Evolutionary conservation across 495 filamentous ascomycete genomes (phyloP).

Genomic region (Xylaria flabelliformis): DNA sequence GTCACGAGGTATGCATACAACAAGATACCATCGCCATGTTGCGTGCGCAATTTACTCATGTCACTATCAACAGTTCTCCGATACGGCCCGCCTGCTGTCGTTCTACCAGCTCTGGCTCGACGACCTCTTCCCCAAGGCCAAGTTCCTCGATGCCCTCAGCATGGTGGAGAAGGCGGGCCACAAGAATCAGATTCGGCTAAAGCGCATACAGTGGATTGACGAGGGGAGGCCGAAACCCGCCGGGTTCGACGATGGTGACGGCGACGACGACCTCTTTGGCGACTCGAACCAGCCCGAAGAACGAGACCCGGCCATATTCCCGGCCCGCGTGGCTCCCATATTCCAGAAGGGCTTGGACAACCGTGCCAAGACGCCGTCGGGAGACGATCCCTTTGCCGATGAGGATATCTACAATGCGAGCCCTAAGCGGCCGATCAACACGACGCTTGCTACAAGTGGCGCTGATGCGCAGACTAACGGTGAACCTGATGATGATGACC

Average conservation of each 20-base stretch:
- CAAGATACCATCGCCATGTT: neutral
- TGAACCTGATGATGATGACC: constrained; percentile 54
- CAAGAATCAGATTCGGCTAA: constrained; percentile 74
- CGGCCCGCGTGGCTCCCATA: constrained; percentile 54
- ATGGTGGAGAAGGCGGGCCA: constrained; percentile 97
- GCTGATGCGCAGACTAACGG: constrained; percentile 30
- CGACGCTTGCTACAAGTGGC: constrained; percentile 24
- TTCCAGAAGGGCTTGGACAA: constrained; percentile 45
- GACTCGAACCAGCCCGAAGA: constrained; percentile 36
- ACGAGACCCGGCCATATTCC: constrained; percentile 42
- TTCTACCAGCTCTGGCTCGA: constrained; percentile 98
- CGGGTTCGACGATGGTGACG: constrained; percentile 34
- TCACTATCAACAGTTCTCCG: constrained; percentile 69
- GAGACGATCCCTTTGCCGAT: constrained; percentile 44
- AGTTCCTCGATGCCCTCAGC: constrained; percentile 85
- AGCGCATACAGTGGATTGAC: constrained; percentile 77
- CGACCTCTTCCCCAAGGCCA: constrained; percentile 91
- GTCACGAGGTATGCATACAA: constrained; percentile 74
- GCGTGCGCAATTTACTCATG: constrained; percentile 1
- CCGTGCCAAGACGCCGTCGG: constrained; percentile 39
- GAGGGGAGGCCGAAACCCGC: constrained; percentile 65
- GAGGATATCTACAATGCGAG: constrained; percentile 54
- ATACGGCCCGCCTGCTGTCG: constrained; percentile 79
- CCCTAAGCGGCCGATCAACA: constrained; percentile 32
- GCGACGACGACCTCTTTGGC: constrained; percentile 47